Conservation (phyloP, 352 stramenopile species). For the Phytophthora sp. region DNA sequence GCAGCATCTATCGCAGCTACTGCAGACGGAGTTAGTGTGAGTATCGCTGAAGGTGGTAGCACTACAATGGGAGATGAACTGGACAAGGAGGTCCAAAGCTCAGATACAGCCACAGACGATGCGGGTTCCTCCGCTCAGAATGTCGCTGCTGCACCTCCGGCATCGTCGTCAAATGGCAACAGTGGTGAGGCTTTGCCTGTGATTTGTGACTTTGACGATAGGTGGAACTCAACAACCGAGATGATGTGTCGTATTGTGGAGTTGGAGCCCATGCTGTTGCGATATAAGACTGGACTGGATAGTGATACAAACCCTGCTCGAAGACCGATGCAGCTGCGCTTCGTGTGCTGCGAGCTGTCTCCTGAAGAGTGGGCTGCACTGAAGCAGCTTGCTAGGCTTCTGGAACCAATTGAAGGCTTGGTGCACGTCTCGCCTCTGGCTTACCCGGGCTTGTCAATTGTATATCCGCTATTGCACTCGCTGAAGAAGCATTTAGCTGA, state of each 20-base stretch:
- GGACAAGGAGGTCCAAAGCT: conserved; percentile 19
- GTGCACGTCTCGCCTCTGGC: conserved; percentile 68
- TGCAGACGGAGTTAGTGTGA: conserved; percentile 36
- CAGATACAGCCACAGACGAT: conserved; percentile 17
- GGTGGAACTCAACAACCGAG: conserved; percentile 78
- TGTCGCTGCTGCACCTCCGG: not conserved
- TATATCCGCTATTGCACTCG: conserved; percentile 71
- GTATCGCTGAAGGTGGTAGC: conserved; percentile 23
- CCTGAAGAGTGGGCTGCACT: conserved; percentile 69
- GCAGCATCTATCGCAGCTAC: conserved; percentile 26
- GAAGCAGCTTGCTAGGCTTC: conserved; percentile 67
- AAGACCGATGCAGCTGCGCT: conserved; percentile 77
- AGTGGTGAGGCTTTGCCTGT: conserved; percentile 53
- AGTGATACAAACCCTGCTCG: conserved; percentile 73
- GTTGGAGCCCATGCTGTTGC: conserved; percentile 71
- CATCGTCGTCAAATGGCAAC: conserved; percentile 4
- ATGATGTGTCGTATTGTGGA: conserved; percentile 86
- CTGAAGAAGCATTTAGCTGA: conserved; percentile 75
- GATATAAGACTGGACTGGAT: conserved; percentile 81
- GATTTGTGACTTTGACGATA: conserved; percentile 81
- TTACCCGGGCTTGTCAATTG: conserved; percentile 76
- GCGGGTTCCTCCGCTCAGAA: conserved; percentile 3
- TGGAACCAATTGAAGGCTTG: conserved; percentile 71
- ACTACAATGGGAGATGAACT: conserved; percentile 22
- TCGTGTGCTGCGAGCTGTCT: conserved; percentile 79